Evolutionary conservation across 331 rosid genomes (phyloP).

Genomic region (Spiraea crenata): DNA sequence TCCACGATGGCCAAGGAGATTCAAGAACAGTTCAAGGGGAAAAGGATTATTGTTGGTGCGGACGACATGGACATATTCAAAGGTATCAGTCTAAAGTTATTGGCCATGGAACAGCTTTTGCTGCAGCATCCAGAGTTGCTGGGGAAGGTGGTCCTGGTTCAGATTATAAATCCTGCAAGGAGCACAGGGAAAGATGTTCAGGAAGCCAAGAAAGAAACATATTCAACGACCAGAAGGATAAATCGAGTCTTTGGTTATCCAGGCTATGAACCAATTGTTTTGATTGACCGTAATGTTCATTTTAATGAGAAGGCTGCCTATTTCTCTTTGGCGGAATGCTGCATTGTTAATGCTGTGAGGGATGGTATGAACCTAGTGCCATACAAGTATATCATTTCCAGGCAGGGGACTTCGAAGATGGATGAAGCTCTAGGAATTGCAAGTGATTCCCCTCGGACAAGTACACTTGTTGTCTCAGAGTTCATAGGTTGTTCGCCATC

Average conservation of each 20-base stretch:
- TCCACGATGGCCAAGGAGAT: conserved; percentile 52
- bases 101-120: conserved; percentile 68
- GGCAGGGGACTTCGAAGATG: conserved; percentile 63
- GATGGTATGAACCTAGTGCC: conserved; percentile 88
- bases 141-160: conserved; percentile 57
- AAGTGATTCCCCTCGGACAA: conserved; percentile 37
- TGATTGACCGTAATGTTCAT: conserved; percentile 52
- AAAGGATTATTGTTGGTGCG: conserved; percentile 56
- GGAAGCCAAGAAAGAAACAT: conserved; percentile 47
- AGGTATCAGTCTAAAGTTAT: conserved; percentile 67
- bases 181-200: conserved; percentile 53
- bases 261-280: conserved; percentile 61
- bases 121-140: conserved; percentile 40
- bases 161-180: conserved; percentile 68
- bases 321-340: conserved; percentile 72
- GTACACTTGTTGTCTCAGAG: conserved; percentile 71
- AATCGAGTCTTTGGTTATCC: conserved; percentile 50
- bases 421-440: conserved; percentile 42
- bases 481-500: conserved; percentile 77
- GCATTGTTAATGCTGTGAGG: conserved; percentile 75
- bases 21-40: conserved; percentile 48
- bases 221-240: conserved; percentile 42
- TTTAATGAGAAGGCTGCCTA: conserved; percentile 68
- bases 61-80: conserved; percentile 87
- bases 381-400: conserved; percentile 58